Evolutionary conservation across 768 basidiomycete genomes (phyloP).

Genomic region (Tricholoma bakamatsutake): DNA sequence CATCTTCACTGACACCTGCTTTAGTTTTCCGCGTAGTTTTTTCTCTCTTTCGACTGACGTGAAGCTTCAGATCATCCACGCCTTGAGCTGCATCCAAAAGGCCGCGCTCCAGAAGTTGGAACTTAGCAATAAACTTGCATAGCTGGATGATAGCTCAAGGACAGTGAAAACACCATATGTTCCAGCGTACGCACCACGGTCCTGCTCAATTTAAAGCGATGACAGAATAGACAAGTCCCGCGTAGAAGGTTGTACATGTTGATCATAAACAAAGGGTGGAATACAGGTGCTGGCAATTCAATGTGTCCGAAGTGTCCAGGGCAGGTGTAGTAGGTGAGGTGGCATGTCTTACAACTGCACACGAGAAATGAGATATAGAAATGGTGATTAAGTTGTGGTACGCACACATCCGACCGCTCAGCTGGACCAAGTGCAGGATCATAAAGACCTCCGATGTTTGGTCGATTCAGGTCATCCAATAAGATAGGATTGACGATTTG

Average conservation of each 20-base stretch:
- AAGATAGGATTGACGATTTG: constrained; percentile 92
- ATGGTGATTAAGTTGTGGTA: constrained; percentile 12
- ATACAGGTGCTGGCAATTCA: constrained; percentile 91
- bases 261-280: constrained; percentile 92
- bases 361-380: constrained; percentile 8
- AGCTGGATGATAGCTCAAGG: constrained; percentile 39
- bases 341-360: constrained; percentile 86
- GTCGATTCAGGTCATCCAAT: constrained; percentile 89
- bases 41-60: constrained; percentile 24
- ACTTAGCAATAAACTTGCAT: constrained; percentile 78
- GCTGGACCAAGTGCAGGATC: constrained; percentile 93
- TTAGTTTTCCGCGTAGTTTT: constrained; percentile 13
- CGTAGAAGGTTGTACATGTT: constrained; percentile 86
- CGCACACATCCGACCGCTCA: constrained; percentile 86
- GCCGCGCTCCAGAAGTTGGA: constrained; percentile 85
- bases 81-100: constrained; percentile 75
- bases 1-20: constrained; percentile 13
- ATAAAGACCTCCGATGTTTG: constrained; percentile 89
- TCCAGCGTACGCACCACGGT: constrained; percentile 45
- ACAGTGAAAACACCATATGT: background rate
- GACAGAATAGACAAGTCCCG: constrained; percentile 90
- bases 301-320: constrained; percentile 99
- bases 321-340: constrained; percentile 87
- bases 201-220: constrained; percentile 78
- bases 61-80: constrained; percentile 62